Evolutionary conservation across 2,329 filamentous ascomycete genomes (phyloP).

Genomic region (Gremmenia infestans): DNA sequence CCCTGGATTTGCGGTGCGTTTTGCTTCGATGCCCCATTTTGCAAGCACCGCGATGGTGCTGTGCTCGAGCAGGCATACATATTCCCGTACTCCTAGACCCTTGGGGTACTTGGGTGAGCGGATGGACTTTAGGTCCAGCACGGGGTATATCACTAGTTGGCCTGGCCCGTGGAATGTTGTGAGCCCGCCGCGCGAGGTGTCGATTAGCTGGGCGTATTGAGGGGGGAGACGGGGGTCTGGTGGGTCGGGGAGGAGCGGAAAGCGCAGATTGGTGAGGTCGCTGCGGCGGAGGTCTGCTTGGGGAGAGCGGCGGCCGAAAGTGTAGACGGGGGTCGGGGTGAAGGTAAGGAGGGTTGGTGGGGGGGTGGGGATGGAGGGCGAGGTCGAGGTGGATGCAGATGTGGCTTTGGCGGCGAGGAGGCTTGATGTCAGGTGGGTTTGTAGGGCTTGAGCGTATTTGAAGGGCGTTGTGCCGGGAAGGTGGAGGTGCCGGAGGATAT

Average conservation of each 20-base stretch:
- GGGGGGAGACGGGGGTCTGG: not conserved
- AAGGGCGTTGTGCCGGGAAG: constrained; percentile 51
- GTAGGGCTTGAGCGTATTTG: constrained; percentile 47
- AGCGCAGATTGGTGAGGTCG: constrained; percentile 41
- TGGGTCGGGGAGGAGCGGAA: constrained; percentile 11
- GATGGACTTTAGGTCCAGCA: constrained; percentile 66
- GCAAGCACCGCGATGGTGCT: constrained; percentile 64
- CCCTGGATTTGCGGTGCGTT: constrained; percentile 71
- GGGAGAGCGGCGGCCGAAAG: constrained; percentile 69
- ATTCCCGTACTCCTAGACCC: constrained; percentile 62
- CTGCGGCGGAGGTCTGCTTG: constrained; percentile 34
- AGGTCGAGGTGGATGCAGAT: not conserved
- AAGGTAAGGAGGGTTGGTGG: constrained; percentile 75
- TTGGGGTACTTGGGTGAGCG: constrained; percentile 3
- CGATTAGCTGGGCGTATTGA: constrained; percentile 29
- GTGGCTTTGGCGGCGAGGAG: constrained; percentile 55
- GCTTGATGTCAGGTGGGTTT: constrained; percentile 49
- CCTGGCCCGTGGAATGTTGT: constrained; percentile 95
- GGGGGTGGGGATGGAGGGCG: constrained; percentile 38
- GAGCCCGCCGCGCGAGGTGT: constrained; percentile 68
- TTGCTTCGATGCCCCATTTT: constrained; percentile 55
- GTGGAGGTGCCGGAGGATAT: constrained; percentile 52
- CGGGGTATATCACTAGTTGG: constrained; percentile 87
- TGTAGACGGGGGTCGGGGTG: constrained; percentile 78
- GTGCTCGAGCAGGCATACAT: constrained; percentile 73